Percentiles rank a stretch among this genome's conserved stretches.
Evolutionary conservation across 495 filamentous ascomycete species (phyloP).

Genomic region (Rhizodiscina lignyota): DNA sequence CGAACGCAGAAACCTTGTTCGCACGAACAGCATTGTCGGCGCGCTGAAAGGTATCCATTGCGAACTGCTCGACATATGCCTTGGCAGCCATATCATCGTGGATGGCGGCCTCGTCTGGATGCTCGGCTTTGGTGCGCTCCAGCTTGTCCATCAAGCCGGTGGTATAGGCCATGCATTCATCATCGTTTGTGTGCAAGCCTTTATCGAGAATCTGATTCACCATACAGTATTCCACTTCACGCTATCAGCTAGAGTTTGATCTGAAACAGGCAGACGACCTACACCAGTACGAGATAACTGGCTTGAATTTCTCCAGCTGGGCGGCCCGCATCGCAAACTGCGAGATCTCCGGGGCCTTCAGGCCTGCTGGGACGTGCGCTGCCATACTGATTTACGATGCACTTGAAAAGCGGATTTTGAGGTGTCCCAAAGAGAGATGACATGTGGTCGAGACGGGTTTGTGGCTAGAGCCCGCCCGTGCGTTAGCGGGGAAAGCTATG

Average conservation of each 20-base stretch:
- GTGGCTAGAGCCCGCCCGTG: too few relatives aligned
- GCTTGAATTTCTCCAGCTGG: constrained; percentile 71
- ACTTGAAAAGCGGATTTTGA: too few relatives aligned
- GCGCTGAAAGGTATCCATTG: constrained; percentile 65
- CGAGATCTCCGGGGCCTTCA: constrained; percentile 62
- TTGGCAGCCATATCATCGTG: constrained; percentile 68
- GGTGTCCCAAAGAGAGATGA: too few relatives aligned
- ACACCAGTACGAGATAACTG: constrained; percentile 92
- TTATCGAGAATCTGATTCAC: constrained; percentile 78
- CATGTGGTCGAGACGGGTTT: too few relatives aligned
- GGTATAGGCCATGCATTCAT: constrained; percentile 63
- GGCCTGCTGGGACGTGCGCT: constrained; percentile 49
- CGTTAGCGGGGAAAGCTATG: too few relatives aligned
- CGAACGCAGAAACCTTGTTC: constrained; percentile 71
- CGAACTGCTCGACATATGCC: constrained; percentile 91
- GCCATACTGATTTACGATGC: too few relatives aligned
- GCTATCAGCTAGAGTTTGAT: constrained; percentile 5
- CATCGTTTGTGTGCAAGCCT: constrained; percentile 56
- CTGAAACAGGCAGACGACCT: constrained; percentile 23
- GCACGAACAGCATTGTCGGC: constrained; percentile 68
- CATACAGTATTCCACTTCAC: constrained; percentile 73
- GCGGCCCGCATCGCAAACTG: constrained; percentile 65
- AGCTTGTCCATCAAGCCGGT: constrained; percentile 79
- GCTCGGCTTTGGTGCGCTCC: constrained; percentile 58
- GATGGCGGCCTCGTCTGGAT: constrained; percentile 53